Evolutionary conservation across 345 rosid species (phyloP), one percentile per base, ranked within the genome.

Genomic region (Excoecaria agallocha): DNA sequence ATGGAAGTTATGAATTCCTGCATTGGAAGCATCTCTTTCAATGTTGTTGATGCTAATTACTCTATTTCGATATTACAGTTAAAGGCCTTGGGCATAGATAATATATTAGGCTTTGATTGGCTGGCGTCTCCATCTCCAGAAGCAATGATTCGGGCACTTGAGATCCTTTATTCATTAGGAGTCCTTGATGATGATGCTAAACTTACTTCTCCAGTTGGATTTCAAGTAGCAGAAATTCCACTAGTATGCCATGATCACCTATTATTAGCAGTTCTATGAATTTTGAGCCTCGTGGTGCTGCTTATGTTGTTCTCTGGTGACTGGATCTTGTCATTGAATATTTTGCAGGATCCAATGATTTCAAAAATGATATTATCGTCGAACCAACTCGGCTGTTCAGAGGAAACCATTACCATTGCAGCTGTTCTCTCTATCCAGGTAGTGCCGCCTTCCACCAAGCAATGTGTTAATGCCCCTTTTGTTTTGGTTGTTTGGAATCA

Each of bases 191-290:
- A 91, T 82, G 99, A 93, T 78, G 98, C 98, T 76, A 95, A 93
- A 85, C 99, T 95, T 77, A 93, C 97, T 50, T 91, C 99, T 35
- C 99, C 99, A 17, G 85, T 83, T 81, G 99, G 98, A 70, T 93
- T 93, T 87, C 97, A 91, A 89, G 96, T 91, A 74, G 99, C 96
- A 39, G 99, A 95, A 84, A 89, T 95, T 84, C 98, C 99, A 54
- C 76, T 93, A 82, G 98, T 91, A 87, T 46, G 84, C 80, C 71
- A 8, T 24, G 74, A 48, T 19, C 15, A 50, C 41, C n/a, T 13
- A 2, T 30, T 30, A n/a, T 30, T 43, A 20, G 54, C 25, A 54
- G 12, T 25, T 72, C 54, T 3, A 17, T 25, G 13, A 38, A 30
- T 64, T 43, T 39, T 58, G 39, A 51, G 49, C 25, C 35, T 73